Percentiles rank a stretch among this genome's conserved stretches.
Conservation (phyloP, 352 stramenopile species). For the Blastocystis sp. region DNA sequence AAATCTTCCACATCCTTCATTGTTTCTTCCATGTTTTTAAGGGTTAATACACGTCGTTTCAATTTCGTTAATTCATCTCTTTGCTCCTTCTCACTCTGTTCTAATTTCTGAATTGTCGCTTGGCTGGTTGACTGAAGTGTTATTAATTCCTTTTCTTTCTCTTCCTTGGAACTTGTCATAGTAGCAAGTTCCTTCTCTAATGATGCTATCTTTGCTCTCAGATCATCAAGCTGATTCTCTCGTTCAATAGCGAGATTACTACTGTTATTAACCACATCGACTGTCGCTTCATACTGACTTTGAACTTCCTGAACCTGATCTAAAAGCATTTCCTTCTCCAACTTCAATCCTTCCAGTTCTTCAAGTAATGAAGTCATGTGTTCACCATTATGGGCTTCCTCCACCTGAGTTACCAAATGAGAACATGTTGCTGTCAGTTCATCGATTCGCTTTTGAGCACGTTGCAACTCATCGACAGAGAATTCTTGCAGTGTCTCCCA, state of each 20-base stretch:
- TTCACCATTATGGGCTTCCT: conserved; percentile 44
- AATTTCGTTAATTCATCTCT: conserved; percentile 10
- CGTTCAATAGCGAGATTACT: conserved; percentile 27
- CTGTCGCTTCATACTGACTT: conserved; percentile 10
- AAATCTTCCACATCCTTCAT: conserved; percentile 61
- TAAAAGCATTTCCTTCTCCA: conserved; percentile 38
- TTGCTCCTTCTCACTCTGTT: not conserved
- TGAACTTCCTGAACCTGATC: conserved; percentile 25
- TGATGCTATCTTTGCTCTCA: conserved; percentile 1
- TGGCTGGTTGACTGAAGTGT: not conserved
- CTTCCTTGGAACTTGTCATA: conserved; percentile 11
- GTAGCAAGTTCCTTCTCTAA: not conserved
- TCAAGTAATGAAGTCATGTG: conserved; percentile 12
- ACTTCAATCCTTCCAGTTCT: not conserved
- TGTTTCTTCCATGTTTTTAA: conserved; percentile 65
- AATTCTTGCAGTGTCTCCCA: conserved; percentile 61
- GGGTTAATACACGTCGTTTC: conserved; percentile 37
- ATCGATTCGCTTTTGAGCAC: conserved; percentile 41
- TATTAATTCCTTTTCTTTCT: conserved; percentile 23
- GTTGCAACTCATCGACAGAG: conserved; percentile 27
- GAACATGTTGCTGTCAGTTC: conserved; percentile 15
- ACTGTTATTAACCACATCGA: conserved; percentile 45
- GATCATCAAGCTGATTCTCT: conserved; percentile 22
- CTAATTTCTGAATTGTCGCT: not conserved
- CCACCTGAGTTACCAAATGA: conserved; percentile 38